Evolutionary conservation across 805 yeast species (phyloP).

Genomic region (Pichia nanzhaoensis): DNA sequence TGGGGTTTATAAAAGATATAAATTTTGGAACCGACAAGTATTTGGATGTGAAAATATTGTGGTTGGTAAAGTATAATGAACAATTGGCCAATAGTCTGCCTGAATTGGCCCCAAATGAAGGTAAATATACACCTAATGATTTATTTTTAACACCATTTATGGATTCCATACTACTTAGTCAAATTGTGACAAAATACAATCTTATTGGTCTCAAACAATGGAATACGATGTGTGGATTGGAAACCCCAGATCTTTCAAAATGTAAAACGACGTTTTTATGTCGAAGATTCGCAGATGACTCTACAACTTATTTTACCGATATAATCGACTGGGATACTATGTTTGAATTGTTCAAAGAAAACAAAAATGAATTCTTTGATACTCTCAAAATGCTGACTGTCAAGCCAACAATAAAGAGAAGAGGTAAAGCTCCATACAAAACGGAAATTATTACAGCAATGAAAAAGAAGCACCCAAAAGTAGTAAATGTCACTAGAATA

Average conservation of each 20-base stretch:
- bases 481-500: neutral
- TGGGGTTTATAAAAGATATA: constrained; percentile 47
- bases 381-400: constrained; percentile 27
- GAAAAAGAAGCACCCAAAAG: neutral
- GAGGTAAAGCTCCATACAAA: neutral
- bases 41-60: constrained; percentile 42
- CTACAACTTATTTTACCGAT: constrained; percentile 30
- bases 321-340: constrained; percentile 36
- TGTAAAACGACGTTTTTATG: constrained; percentile 32
- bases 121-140: constrained; percentile 35
- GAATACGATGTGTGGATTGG: neutral
- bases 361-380: constrained; percentile 29
- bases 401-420: constrained; percentile 22
- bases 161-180: constrained; percentile 36
- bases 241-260: constrained; percentile 24
- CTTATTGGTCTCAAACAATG: constrained; percentile 34
- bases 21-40: constrained; percentile 42
- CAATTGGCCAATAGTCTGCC: constrained; percentile 21
- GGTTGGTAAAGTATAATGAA: constrained; percentile 41
- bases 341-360: constrained; percentile 19
- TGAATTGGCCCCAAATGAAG: constrained; percentile 15
- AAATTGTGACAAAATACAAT: constrained; percentile 39
- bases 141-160: constrained; percentile 47
- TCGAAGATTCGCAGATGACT: constrained; percentile 36
- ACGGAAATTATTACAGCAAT: neutral